Conservation (phyloP, 179 eudicot species). For the Pouteria campechiana region DNA sequence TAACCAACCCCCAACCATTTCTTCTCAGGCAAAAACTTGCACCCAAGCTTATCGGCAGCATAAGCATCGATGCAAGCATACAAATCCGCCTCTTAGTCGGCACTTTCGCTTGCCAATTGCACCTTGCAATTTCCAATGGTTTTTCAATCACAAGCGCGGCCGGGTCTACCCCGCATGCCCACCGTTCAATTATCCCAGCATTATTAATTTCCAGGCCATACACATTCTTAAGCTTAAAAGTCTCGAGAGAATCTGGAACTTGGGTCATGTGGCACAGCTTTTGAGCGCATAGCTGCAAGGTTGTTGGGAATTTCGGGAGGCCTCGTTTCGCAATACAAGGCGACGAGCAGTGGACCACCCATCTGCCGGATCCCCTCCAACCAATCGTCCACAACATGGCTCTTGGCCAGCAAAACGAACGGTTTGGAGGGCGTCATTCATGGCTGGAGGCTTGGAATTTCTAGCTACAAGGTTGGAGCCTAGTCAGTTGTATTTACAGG, state of each 20-base stretch:
- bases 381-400: conserved; percentile 27
- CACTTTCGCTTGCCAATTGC: conserved; percentile 56
- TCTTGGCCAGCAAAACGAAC: conserved; percentile 18
- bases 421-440: too few relatives aligned
- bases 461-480: too few relatives aligned
- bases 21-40: conserved; percentile 13
- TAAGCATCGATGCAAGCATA: conserved; percentile 70
- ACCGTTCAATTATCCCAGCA: conserved; percentile 16
- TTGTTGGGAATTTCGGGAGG: conserved; percentile 29
- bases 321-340: conserved; percentile 45
- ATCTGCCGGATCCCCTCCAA: conserved; percentile 5
- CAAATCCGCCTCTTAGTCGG: conserved; percentile 31
- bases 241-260: conserved; percentile 25
- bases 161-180: conserved; percentile 19
- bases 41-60: conserved; percentile 53
- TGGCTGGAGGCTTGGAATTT: too few relatives aligned
- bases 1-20: too few relatives aligned
- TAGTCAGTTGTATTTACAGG: too few relatives aligned
- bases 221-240: conserved; percentile 37
- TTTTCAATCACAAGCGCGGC: conserved; percentile 18
- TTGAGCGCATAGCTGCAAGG: conserved; percentile 44
- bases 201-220: conserved; percentile 28
- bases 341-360: conserved; percentile 18
- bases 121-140: conserved; percentile 36
- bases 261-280: conserved; percentile 38